Base-by-base conservation (phyloP, 75 land plant genomes). In the Pinus taeda region DNA sequence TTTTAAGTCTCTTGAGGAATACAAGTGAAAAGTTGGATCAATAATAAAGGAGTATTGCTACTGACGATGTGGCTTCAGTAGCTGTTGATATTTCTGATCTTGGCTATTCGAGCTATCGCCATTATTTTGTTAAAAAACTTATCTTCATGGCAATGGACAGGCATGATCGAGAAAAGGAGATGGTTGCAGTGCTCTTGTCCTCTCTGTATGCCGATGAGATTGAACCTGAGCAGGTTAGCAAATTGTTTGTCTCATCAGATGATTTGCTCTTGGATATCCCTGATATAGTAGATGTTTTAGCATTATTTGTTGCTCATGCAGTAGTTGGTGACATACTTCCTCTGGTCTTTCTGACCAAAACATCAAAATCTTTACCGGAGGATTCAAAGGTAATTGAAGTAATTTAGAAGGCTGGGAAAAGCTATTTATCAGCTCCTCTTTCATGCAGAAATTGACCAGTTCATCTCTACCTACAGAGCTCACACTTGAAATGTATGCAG, bases 321-420 rank as follows among this genome's bases (percentile, higher is more conserved):
- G 90, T 92, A 42, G 90, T 92, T 60, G 94, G 89, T 76, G 94
- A 89, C 62, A 92, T 90, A 30, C 88, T 92, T 56, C 92, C 94
- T 5, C 92, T 42, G 45, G 6, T 90, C 71, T 90, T 91, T 15
- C 95, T 91, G 57, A 91, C 26, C 26, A 26, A 26, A 26, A 26
- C 26, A 26, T 26, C 26, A 26, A 26, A 26, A 26, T 26, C 26
- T 26, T 26, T 26, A 26, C 26, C 26, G 26, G 26, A 26, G 26
- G 26, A 26, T 26, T 26, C 26, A 26, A 26, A 26, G 26, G 26
- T 26, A 26, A 0, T 26, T 26, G 26, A 26, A 26, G 26, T 26
- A 26, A 26, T 26, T 26, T 0, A 26, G 26, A 26, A 26, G 26
- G 26, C 26, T 0, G 26, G 26, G 26, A 26, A 26, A 26, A 26